phyloP scores from a whole-genome alignment of 495 filamentous ascomycete species.

The Trichocladium antarcticum region DNA sequence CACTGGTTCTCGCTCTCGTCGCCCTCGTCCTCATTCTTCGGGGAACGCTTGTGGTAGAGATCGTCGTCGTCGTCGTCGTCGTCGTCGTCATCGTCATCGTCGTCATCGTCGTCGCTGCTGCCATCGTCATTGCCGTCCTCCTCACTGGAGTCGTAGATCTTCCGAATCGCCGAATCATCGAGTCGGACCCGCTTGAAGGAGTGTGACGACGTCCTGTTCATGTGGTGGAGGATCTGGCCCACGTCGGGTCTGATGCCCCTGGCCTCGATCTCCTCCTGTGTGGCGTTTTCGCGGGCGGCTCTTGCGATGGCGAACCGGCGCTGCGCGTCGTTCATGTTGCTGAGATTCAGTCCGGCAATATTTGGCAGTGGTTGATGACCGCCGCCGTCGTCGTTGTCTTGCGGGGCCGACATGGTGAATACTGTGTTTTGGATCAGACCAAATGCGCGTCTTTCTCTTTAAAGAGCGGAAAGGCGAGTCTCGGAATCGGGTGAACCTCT shows the following conservation, averaged over 20 bases:
- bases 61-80: not conserved
- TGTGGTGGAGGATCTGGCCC: conserved; percentile 6
- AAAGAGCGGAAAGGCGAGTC: not conserved
- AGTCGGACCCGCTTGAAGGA: conserved; percentile 5
- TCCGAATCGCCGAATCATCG: not conserved
- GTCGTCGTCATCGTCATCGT: not conserved
- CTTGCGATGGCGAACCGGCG: conserved; percentile 4
- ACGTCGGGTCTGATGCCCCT: conserved; percentile 18
- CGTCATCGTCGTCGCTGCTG: too few species aligned
- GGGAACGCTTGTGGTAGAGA: not conserved
- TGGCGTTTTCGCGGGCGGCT: conserved; percentile 13
- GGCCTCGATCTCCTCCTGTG: conserved; percentile 15
- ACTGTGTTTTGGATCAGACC: not conserved
- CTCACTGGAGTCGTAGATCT: conserved; percentile 1
- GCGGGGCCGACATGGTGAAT: not conserved
- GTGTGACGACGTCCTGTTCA: conserved; percentile 4
- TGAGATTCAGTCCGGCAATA: not conserved
- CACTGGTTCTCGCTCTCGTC: conserved; percentile 4
- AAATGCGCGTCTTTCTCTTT: not conserved
- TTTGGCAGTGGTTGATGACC: not conserved
- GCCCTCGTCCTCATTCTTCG: not conserved
- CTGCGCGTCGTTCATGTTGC: not conserved
- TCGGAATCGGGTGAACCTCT: not conserved
- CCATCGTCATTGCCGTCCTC: too few species aligned
- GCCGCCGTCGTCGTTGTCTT: not conserved